Percentiles rank a stretch among this genome's conserved stretches.
Evolutionary conservation across 2,329 filamentous ascomycete species (phyloP).

Genomic region (Metarhizium anisopliae): DNA sequence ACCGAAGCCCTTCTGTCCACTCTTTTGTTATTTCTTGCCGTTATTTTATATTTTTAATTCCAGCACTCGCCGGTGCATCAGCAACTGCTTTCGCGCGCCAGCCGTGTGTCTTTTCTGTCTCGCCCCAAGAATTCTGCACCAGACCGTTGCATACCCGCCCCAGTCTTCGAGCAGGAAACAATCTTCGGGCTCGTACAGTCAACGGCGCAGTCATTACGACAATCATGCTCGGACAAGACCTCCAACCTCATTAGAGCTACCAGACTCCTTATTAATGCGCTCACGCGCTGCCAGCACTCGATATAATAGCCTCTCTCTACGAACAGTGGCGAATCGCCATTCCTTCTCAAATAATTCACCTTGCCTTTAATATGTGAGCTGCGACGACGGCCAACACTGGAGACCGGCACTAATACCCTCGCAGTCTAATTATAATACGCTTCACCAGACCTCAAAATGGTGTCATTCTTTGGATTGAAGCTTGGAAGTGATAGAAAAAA

Average conservation of each 20-base stretch:
- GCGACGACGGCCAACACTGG: neutral
- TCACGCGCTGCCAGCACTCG: neutral
- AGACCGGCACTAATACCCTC: neutral
- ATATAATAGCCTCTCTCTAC: neutral
- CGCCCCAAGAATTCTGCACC: too few relatives aligned
- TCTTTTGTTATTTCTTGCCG: neutral
- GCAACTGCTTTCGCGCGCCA: neutral
- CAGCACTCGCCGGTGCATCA: neutral
- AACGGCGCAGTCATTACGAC: too few relatives aligned
- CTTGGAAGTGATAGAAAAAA: slow-evolving; percentile 49
- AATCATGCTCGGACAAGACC: too few relatives aligned
- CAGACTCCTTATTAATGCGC: too few relatives aligned
- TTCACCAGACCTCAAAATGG: slow-evolving; percentile 31
- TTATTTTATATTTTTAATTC: neutral
- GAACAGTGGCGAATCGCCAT: neutral
- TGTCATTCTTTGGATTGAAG: slow-evolving; percentile 50
- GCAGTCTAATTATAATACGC: neutral
- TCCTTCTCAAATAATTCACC: neutral
- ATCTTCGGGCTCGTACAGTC: too few relatives aligned
- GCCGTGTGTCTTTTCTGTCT: neutral
- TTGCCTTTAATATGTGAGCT: neutral
- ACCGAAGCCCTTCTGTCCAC: neutral
- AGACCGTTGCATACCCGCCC: too few relatives aligned
- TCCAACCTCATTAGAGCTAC: too few relatives aligned
- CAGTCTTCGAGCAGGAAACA: too few relatives aligned